These are phyloP conservation scores for Cordyceps pruinosa DNA, from an alignment of 2,329 filamentous ascomycete species.

Conservation along the genomic window DNA sequence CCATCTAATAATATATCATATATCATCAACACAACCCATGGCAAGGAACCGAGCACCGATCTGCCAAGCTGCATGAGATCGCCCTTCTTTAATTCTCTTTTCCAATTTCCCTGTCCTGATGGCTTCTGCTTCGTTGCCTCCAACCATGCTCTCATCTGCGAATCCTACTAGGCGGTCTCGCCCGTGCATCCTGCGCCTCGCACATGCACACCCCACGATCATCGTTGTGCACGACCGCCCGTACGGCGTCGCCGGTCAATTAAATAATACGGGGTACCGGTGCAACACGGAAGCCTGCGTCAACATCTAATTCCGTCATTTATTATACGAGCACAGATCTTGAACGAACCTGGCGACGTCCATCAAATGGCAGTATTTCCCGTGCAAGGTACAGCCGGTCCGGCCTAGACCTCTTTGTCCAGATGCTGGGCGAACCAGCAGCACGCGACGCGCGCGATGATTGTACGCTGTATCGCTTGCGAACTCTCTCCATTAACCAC, in stretches of 20 bases:
- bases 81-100: neutral
- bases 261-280: neutral
- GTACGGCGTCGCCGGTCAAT: neutral
- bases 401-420: neutral
- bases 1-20: slow-evolving; percentile 7
- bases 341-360: neutral
- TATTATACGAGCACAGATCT: neutral
- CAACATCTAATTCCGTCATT: neutral
- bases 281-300: slow-evolving; percentile 1
- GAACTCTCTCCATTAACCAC: neutral
- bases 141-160: neutral
- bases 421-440: no score
- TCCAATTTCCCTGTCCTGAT: neutral
- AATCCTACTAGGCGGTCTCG: neutral
- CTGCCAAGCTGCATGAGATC: neutral
- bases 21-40: neutral
- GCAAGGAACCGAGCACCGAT: neutral
- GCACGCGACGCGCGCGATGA: no score
- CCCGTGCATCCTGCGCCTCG: neutral
- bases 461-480: neutral
- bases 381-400: neutral
- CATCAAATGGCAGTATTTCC: neutral
- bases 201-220: neutral
- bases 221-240: neutral
- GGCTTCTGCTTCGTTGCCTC: neutral